These are phyloP conservation scores for Primulina huaijiensis DNA, from an alignment of 257 asterid genomes.

Conservation along the genomic window DNA sequence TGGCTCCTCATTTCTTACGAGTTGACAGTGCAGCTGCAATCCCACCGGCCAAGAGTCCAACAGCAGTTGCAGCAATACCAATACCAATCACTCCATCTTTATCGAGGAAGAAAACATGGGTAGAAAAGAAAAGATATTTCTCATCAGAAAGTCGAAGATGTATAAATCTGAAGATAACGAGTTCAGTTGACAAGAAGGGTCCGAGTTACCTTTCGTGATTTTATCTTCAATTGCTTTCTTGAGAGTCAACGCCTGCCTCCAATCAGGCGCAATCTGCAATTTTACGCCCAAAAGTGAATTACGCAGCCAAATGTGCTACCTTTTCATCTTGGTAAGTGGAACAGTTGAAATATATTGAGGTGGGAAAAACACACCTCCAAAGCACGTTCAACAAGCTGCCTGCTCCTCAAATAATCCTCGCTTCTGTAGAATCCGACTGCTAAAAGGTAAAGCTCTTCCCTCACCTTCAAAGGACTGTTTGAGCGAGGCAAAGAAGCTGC, in stretches of 20 bases:
- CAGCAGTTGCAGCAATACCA: constrained; percentile 86
- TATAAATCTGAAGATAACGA: neutral
- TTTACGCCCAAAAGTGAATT: constrained; percentile 8
- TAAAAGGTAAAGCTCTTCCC: constrained; percentile 79
- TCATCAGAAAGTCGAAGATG: neutral
- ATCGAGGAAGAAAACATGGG: constrained; percentile 6
- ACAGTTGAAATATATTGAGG: no score
- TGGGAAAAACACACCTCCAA: constrained; percentile 55
- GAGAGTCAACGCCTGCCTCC: constrained; percentile 84
- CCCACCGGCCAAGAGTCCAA: constrained; percentile 81
- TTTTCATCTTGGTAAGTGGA: neutral
- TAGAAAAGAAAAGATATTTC: neutral
- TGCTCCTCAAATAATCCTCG: constrained; percentile 75
- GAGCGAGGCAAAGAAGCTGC: constrained; percentile 68
- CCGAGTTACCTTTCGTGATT: constrained; percentile 60
- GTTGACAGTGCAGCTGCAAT: constrained; percentile 58
- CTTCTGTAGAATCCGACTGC: constrained; percentile 84
- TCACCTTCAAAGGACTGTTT: constrained; percentile 44
- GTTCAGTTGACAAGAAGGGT: neutral
- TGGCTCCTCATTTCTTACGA: constrained; percentile 61
- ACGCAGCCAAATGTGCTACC: neutral
- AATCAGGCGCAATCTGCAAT: constrained; percentile 71
- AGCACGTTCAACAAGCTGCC: constrained; percentile 73
- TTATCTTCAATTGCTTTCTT: constrained; percentile 85
- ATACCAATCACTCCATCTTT: constrained; percentile 82